A percentile compares a stretch with the other conserved stretches of the same genome.
These are phyloP conservation scores for Athelia psychrophila DNA, from an alignment of 1,284 basidiomycete species.

Conservation along the genomic window DNA sequence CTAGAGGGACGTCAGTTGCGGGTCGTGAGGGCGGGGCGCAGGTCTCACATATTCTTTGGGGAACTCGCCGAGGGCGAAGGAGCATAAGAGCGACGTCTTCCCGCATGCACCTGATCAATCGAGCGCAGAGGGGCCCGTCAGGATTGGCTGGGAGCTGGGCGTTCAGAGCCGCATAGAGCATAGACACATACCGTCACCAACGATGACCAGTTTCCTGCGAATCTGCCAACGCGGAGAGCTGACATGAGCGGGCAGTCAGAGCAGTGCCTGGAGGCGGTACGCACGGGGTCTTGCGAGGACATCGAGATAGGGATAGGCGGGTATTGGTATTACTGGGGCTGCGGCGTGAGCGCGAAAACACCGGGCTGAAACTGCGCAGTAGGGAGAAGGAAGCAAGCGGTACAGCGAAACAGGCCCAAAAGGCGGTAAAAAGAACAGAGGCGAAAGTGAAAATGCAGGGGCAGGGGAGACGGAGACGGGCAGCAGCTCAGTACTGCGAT, in stretches of 20 bases:
- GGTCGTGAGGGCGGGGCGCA: not conserved
- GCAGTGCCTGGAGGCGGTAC: constrained; percentile 19
- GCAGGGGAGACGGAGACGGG: not conserved
- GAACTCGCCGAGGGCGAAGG: constrained; percentile 95
- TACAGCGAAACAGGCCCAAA: not conserved
- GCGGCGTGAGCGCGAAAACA: not conserved
- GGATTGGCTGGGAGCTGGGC: constrained; percentile 5
- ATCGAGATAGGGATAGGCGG: too few relatives aligned
- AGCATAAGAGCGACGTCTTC: constrained; percentile 82
- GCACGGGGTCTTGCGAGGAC: constrained; percentile 48
- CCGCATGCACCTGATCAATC: constrained; percentile 67
- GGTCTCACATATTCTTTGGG: constrained; percentile 90
- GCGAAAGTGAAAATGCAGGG: not conserved
- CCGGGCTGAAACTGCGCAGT: not conserved
- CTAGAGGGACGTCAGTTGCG: constrained; percentile 25
- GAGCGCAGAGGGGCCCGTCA: constrained; percentile 12
- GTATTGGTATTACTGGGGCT: not conserved
- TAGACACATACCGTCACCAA: constrained; percentile 79
- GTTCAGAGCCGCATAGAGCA: constrained; percentile 9
- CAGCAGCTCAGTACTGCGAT: not conserved
- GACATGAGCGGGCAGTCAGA: constrained; percentile 7
- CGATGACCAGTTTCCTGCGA: constrained; percentile 88
- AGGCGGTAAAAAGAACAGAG: not conserved
- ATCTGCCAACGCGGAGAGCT: constrained; percentile 45
- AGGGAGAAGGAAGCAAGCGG: not conserved